phyloP scores from a whole-genome alignment of 1,284 basidiomycete species.

The Coniferiporia sulphurascens region DNA sequence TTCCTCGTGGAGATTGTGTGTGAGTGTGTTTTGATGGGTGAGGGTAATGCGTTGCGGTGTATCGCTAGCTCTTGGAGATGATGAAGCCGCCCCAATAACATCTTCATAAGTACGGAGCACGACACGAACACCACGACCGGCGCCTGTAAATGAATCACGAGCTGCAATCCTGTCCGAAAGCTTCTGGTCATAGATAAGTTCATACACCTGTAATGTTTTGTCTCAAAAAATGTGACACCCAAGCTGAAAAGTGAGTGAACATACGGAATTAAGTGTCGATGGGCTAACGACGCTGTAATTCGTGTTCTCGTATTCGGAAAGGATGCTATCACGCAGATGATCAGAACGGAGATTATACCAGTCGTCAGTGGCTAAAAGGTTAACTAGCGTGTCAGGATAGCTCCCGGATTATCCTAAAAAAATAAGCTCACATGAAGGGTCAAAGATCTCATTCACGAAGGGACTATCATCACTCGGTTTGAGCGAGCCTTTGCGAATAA shows the following conservation, averaged over 20 bases:
- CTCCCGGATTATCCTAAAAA: neutral
- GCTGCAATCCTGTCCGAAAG: constrained; percentile 40
- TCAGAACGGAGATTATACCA: constrained; percentile 37
- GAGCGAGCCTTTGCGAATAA: constrained; percentile 49
- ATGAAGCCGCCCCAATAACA: constrained; percentile 34
- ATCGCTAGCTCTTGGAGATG: constrained; percentile 18
- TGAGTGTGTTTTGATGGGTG: constrained; percentile 35
- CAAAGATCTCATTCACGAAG: constrained; percentile 57
- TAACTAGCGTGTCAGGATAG: constrained; percentile 6
- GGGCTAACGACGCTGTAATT: constrained; percentile 58
- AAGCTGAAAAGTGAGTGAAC: constrained; percentile 17
- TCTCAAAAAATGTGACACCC: neutral
- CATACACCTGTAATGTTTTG: constrained; percentile 38
- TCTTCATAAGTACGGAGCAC: constrained; percentile 36
- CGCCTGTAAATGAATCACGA: constrained; percentile 26
- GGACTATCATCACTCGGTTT: constrained; percentile 55
- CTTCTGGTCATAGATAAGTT: constrained; percentile 51
- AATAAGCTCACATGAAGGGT: constrained; percentile 40
- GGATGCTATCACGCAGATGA: constrained; percentile 32
- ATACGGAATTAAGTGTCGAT: constrained; percentile 38
- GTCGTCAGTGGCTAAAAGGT: constrained; percentile 33
- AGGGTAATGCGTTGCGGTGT: constrained; percentile 28
- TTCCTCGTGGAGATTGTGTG: constrained; percentile 28
- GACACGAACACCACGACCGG: constrained; percentile 27
- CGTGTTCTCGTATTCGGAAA: constrained; percentile 45